phyloP scores from a whole-genome alignment of 441 rosid genomes.

The Euphorbia neoarborescens region DNA sequence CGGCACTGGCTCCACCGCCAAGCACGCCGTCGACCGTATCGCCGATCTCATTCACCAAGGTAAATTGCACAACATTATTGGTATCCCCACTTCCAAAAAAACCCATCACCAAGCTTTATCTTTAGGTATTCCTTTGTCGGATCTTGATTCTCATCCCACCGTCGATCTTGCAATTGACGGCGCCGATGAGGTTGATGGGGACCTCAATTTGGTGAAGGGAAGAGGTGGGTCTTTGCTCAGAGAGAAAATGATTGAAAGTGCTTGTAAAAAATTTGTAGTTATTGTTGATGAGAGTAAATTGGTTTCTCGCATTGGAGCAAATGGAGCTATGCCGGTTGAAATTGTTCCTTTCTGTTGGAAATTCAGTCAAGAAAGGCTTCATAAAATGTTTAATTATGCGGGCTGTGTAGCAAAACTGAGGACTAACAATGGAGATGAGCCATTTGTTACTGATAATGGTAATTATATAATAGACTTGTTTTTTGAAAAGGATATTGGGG shows the following conservation, averaged over 20 bases:
- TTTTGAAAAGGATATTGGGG: constrained; percentile 65
- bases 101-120: constrained; percentile 76
- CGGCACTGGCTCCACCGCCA: constrained; percentile 95
- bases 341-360: constrained; percentile 74
- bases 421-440: constrained; percentile 28
- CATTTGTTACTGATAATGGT: constrained; percentile 75
- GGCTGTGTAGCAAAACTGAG: constrained; percentile 62
- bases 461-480: constrained; percentile 73
- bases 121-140: constrained; percentile 69
- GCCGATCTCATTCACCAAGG: constrained; percentile 72
- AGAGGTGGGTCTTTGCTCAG: constrained; percentile 84
- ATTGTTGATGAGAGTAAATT: constrained; percentile 67
- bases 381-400: constrained; percentile 38
- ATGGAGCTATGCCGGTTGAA: constrained; percentile 83
- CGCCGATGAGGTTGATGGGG: constrained; percentile 84
- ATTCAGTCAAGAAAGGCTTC: constrained; percentile 51
- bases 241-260: constrained; percentile 93
- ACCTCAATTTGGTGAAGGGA: constrained; percentile 74
- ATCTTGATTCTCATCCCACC: constrained; percentile 58
- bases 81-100: constrained; percentile 74
- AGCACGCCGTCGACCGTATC: constrained; percentile 78
- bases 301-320: constrained; percentile 56
- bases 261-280: constrained; percentile 59
- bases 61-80: constrained; percentile 51
- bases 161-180: constrained; percentile 90